phyloP scores from a whole-genome alignment of 306 rosid species.

The Hylodesmum podocarpum region DNA sequence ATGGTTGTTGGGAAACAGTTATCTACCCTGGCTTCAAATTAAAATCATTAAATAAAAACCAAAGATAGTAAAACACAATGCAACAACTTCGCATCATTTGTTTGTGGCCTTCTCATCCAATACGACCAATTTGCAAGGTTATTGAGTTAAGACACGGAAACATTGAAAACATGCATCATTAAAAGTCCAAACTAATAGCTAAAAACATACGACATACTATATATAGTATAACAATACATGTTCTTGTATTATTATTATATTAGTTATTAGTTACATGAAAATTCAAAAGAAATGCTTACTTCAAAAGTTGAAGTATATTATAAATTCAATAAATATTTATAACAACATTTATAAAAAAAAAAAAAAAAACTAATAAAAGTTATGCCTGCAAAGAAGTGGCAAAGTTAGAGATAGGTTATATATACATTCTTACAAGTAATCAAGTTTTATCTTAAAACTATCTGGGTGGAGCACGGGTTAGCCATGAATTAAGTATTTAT shows the following conservation, averaged over 20 bases:
- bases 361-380: not conserved
- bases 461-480: no score
- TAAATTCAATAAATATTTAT: not conserved
- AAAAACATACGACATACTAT: not conserved
- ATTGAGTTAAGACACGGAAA: not conserved
- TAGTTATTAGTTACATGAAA: not conserved
- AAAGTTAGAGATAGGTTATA: not conserved
- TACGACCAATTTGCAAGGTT: not conserved
- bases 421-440: not conserved
- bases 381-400: not conserved
- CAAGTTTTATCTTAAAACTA: not conserved
- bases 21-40: conserved; percentile 20
- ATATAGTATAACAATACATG: not conserved
- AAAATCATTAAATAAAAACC: conserved; percentile 35
- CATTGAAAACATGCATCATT: not conserved
- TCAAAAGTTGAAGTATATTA: not conserved
- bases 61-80: not conserved
- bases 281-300: not conserved
- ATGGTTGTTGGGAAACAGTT: conserved; percentile 56
- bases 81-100: not conserved
- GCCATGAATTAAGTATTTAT: no score
- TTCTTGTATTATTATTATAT: not conserved
- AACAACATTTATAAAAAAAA: not conserved
- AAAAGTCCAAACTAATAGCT: not conserved
- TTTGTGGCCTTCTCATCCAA: conserved; percentile 27